Evolutionary conservation across 2,329 filamentous ascomycete species (phyloP).

Genomic region (Chaetomium sp.): DNA sequence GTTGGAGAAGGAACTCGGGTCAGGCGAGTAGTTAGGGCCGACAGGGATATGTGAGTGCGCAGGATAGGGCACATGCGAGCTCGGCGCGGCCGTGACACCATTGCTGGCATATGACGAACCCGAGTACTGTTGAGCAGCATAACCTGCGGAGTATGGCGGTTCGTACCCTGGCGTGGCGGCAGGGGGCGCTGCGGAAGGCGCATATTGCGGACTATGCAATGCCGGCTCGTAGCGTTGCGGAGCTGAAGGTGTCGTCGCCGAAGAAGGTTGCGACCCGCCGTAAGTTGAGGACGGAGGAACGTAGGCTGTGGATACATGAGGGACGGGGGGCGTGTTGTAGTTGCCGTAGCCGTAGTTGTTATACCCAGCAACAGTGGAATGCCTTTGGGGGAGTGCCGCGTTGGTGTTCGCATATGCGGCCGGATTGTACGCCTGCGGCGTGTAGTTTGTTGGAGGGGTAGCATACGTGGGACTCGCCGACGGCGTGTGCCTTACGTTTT

Average conservation of each 20-base stretch:
- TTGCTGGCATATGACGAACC: conserved; percentile 44
- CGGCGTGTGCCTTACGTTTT: conserved; percentile 44
- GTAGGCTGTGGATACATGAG: conserved; percentile 43
- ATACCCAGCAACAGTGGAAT: conserved; percentile 54
- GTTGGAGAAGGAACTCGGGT: conserved; percentile 50
- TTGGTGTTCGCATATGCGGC: conserved; percentile 57
- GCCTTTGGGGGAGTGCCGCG: conserved; percentile 49
- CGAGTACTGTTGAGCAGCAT: conserved; percentile 40
- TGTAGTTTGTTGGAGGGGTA: conserved; percentile 47
- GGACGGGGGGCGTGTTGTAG: conserved; percentile 42
- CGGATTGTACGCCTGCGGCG: conserved; percentile 60
- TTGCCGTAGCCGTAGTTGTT: conserved; percentile 46
- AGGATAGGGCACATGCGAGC: conserved; percentile 55
- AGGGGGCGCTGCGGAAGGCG: conserved; percentile 35
- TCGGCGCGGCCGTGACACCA: conserved; percentile 41
- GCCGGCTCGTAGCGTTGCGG: conserved; percentile 47
- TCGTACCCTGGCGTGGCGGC: conserved; percentile 37
- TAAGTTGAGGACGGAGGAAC: conserved; percentile 44
- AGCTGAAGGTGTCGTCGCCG: conserved; percentile 38
- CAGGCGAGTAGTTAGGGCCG: conserved; percentile 53
- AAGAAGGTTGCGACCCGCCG: conserved; percentile 36
- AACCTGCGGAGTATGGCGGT: conserved; percentile 32
- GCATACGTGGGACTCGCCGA: conserved; percentile 43
- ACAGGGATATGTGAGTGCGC: conserved; percentile 55
- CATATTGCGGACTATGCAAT: conserved; percentile 43